These are phyloP conservation scores for Dillenia turbinata DNA, from an alignment of 164 flowering plant species.

Conservation along the genomic window DNA sequence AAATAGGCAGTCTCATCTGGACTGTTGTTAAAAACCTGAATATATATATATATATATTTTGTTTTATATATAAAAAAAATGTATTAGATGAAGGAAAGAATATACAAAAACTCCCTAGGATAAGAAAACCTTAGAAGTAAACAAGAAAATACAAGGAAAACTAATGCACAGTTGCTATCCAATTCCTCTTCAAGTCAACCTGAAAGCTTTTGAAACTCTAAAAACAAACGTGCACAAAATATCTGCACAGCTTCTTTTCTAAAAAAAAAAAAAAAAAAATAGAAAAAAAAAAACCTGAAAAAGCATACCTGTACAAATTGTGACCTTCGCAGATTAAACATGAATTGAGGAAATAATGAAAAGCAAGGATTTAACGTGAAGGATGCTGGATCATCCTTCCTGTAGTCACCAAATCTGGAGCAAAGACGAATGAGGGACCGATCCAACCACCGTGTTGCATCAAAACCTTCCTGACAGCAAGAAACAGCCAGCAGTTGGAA, in stretches of 20 bases:
- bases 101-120: too few species aligned
- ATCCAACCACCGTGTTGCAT: conserved; percentile 96
- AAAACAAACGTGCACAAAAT: neutral
- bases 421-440: conserved; percentile 84
- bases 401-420: conserved; percentile 92
- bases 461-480: conserved; percentile 76
- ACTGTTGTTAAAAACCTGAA: conserved; percentile 95
- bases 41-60: too few species aligned
- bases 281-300: neutral
- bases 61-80: too few species aligned
- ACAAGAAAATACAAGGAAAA: conserved; percentile 2
- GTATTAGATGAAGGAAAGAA: too few species aligned
- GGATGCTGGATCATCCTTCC: conserved; percentile 91
- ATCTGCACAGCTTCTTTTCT: too few species aligned
- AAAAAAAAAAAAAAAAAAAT: neutral
- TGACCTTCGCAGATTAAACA: conserved; percentile 94
- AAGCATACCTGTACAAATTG: conserved; percentile 89
- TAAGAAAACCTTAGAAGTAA: neutral
- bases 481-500: conserved; percentile 1
- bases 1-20: conserved; percentile 99
- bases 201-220: too few species aligned
- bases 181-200: too few species aligned
- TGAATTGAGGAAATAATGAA: conserved; percentile 90
- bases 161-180: too few species aligned
- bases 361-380: conserved; percentile 81